Conservation (phyloP, 768 basidiomycete species). For the Hygrophoropsis aurantiaca region DNA sequence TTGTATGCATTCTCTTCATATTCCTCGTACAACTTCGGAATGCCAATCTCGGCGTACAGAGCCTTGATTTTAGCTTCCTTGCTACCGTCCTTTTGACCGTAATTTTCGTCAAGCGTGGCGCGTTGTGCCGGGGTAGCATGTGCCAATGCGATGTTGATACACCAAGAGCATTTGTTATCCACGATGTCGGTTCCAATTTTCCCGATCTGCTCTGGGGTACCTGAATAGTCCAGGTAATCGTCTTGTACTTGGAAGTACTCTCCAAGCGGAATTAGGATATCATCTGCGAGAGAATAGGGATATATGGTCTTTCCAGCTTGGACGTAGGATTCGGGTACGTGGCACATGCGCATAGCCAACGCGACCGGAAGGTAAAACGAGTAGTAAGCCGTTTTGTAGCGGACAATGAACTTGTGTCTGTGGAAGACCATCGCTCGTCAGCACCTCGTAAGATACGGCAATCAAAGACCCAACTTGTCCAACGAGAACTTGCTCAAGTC, state of each 20-base stretch:
- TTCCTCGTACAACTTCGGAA: constrained; percentile 49
- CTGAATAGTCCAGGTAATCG: constrained; percentile 93
- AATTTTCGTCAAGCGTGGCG: constrained; percentile 60
- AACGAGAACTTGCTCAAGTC: constrained; percentile 89
- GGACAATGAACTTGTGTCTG: constrained; percentile 89
- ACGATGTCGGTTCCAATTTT: constrained; percentile 98
- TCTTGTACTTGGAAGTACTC: constrained; percentile 99
- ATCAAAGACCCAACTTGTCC: constrained; percentile 53
- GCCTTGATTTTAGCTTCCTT: constrained; percentile 54
- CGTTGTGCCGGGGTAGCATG: constrained; percentile 57
- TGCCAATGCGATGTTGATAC: constrained; percentile 82
- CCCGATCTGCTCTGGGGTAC: constrained; percentile 86
- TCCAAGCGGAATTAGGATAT: constrained; percentile 87
- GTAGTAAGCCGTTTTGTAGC: constrained; percentile 97
- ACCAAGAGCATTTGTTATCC: constrained; percentile 99
- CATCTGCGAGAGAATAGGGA: constrained; percentile 71
- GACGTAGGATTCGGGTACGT: constrained; percentile 53
- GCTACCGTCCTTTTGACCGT: constrained; percentile 52
- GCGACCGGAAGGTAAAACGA: constrained; percentile 99
- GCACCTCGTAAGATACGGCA: background rate
- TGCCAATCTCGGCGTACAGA: constrained; percentile 69
- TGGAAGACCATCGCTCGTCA: background rate
- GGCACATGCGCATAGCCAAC: constrained; percentile 81
- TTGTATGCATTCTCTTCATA: constrained; percentile 81
- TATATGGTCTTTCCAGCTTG: constrained; percentile 40